These are phyloP conservation scores for Leccinum truebloodii DNA, from an alignment of 768 basidiomycete species.

Conservation along the genomic window DNA sequence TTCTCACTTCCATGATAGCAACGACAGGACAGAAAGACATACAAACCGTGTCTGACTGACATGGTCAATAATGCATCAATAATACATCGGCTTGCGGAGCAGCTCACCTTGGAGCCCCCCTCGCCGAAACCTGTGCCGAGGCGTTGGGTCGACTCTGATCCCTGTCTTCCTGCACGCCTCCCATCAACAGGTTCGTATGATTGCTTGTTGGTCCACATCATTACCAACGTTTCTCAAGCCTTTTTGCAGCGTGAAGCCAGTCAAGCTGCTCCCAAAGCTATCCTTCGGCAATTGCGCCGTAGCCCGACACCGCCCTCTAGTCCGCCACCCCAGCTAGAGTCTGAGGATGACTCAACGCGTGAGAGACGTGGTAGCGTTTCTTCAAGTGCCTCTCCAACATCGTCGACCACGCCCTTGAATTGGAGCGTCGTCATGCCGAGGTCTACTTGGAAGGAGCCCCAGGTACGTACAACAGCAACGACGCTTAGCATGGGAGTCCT, in stretches of 20 bases:
- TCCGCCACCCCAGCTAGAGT: slow-evolving; percentile 18
- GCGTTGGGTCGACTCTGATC: slow-evolving; percentile 45
- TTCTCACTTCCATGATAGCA: slow-evolving; percentile 19
- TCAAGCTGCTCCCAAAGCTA: slow-evolving; percentile 53
- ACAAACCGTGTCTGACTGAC: slow-evolving; percentile 13
- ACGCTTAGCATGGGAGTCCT: background rate
- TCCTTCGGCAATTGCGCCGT: slow-evolving; percentile 54
- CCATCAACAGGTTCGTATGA: slow-evolving; percentile 57
- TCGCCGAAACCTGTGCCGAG: slow-evolving; percentile 33
- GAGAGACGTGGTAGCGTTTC: slow-evolving; percentile 21
- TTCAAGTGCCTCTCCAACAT: slow-evolving; percentile 23
- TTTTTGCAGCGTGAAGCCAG: slow-evolving; percentile 75
- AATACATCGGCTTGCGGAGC: slow-evolving; percentile 31
- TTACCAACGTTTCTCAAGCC: slow-evolving; percentile 43
- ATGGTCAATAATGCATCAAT: slow-evolving; percentile 57
- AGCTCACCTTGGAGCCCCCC: slow-evolving; percentile 20
- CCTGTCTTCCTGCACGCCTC: slow-evolving; percentile 68
- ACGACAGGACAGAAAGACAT: background rate
- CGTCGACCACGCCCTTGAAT: slow-evolving; percentile 17
- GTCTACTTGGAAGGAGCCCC: slow-evolving; percentile 51
- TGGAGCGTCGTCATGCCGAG: slow-evolving; percentile 19
- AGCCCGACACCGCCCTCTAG: slow-evolving; percentile 41
- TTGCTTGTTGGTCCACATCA: slow-evolving; percentile 8
- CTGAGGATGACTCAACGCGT: slow-evolving; percentile 10
- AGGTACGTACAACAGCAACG: slow-evolving; percentile 37